Conservation (phyloP, 345 rosid genomes). For the Angophora floribunda region DNA sequence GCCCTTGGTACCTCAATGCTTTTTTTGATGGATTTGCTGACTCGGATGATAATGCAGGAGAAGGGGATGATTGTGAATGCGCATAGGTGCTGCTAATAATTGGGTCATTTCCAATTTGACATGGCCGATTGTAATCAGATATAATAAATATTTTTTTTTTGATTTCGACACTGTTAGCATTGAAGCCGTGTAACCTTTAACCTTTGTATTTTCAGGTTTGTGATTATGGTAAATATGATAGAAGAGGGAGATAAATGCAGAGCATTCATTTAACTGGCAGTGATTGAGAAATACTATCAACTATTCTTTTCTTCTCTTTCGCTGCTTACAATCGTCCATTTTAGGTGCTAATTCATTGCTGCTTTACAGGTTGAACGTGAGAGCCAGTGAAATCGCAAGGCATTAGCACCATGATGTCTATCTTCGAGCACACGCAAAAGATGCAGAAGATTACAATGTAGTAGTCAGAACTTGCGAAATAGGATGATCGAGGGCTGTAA, state of each 20-base stretch:
- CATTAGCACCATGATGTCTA: neutral
- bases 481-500: neutral
- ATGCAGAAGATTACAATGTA: neutral
- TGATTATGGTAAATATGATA: neutral
- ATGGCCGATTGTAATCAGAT: neutral
- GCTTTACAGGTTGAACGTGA: neutral
- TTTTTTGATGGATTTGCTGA: conserved; percentile 50
- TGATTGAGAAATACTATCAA: neutral
- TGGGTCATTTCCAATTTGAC: neutral
- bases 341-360: neutral
- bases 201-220: neutral
- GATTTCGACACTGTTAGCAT: neutral
- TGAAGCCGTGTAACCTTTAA: neutral
- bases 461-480: neutral
- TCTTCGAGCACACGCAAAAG: neutral
- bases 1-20: conserved; percentile 53
- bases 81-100: neutral
- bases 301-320: neutral
- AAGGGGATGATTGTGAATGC: neutral
- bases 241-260: neutral
- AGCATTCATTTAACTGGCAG: neutral
- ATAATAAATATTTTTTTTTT: neutral
- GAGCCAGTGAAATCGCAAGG: neutral
- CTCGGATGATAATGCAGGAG: conserved; percentile 13
- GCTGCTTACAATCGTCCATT: neutral